Base-by-base conservation (phyloP, 1,139 yeast species). In the Sugiyamaella neomexicana region DNA sequence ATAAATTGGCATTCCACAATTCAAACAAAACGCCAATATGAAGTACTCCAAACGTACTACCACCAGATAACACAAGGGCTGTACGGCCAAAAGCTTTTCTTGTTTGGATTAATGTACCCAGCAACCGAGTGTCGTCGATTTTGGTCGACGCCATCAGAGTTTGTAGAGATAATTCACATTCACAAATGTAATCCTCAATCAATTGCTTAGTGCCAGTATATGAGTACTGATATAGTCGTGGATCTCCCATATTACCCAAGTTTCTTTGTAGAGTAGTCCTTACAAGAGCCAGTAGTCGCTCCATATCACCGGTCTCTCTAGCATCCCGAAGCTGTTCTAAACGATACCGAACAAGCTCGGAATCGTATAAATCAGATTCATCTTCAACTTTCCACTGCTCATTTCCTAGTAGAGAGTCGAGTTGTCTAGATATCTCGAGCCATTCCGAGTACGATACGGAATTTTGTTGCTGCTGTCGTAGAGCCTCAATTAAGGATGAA, bases 21-120 rank as follows among this genome's bases (percentile, higher is more conserved):
- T 95, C 87, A 5, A 90, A 82, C 53, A 91, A 75, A 0, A 93
- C 97, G 0, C 99, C 99, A 54, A 90, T 86, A 62, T 93, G 99
- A 60, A 91, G 83, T 51, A 91, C 75, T 0, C 98, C 99, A 73
- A 93, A 87, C 2, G 96, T 87, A 12, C 96, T 91, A 1, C 99
- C 99, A 1, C 99, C 99, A 47, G 96, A 86, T 51, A 93, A 77
- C 31, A 95, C 89, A 47, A 93, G 74, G 0, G 98, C 99, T 0
- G 98, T 91, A 54, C 97, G 76, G 0, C 99, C 99, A 55, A 89
- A 89, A 62, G 91, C 89, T 68, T 88, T 87, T 58, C 97, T 76
- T 0, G 98, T 89, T 67, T 91, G 97, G 37, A 88, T 81, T 46
- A 93, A 75, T 79, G 89, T 86, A 1, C 89, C 89, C 58, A 91